Percentiles rank a stretch among this genome's conserved stretches.
phyloP scores from a whole-genome alignment of 192 early-diverging fungal species.

The Coemansia sp. region DNA sequence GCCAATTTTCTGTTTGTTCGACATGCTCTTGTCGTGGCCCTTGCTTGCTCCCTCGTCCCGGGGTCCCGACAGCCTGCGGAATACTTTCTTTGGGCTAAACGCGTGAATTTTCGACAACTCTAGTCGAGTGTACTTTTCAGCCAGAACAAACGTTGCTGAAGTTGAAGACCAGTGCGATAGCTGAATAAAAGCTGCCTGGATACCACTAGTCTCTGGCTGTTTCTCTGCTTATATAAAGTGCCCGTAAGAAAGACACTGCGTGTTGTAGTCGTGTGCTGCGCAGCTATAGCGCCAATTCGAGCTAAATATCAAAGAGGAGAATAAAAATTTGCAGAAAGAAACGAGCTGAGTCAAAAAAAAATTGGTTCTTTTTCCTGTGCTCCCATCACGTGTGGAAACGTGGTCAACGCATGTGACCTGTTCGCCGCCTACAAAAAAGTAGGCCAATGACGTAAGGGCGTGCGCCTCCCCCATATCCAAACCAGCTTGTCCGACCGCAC shows the following conservation, averaged over 20 bases:
- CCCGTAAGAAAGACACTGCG: not conserved
- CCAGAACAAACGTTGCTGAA: too few relatives aligned
- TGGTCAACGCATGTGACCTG: conserved; percentile 6
- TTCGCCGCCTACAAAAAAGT: not conserved
- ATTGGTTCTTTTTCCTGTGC: not conserved
- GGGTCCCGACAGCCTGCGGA: conserved; percentile 40
- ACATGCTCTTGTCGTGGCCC: conserved; percentile 26
- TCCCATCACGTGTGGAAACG: not conserved
- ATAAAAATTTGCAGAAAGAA: conserved; percentile 10
- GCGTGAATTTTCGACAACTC: conserved; percentile 39
- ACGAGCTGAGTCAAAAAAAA: not conserved
- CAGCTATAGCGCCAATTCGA: not conserved
- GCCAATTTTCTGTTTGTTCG: conserved; percentile 65
- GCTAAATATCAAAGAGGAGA: not conserved
- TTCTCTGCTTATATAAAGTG: too few relatives aligned
- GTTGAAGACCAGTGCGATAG: too few relatives aligned
- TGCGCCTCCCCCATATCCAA: not conserved
- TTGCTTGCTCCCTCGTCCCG: conserved; percentile 27
- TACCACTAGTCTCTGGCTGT: not conserved
- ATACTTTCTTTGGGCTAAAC: conserved; percentile 45
- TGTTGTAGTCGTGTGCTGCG: not conserved
- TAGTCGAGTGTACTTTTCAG: not conserved
- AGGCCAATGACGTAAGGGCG: conserved; percentile 1
- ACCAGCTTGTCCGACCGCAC: not conserved
- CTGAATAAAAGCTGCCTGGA: not conserved